Evolutionary conservation across 352 stramenopile genomes (phyloP).

Genomic region (Hyaloperonospora arabidopsidis): DNA sequence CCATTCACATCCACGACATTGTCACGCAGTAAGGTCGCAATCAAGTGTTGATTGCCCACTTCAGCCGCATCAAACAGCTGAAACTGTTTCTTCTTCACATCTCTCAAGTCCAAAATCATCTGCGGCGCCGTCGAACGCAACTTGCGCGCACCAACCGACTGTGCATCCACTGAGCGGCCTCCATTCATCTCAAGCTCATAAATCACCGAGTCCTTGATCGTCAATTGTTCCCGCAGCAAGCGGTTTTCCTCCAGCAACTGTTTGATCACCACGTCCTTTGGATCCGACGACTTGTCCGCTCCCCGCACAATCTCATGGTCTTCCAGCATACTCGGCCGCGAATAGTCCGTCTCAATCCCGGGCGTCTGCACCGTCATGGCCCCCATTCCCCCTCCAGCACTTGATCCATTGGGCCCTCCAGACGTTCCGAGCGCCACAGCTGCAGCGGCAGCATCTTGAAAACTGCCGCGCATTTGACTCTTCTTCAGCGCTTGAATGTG

Average conservation of each 20-base stretch:
- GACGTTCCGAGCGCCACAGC: conserved; percentile 25
- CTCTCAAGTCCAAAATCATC: conserved; percentile 76
- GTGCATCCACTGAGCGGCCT: conserved; percentile 24
- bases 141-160: conserved; percentile 29
- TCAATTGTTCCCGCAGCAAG: conserved; percentile 64
- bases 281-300: conserved; percentile 70
- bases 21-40: conserved; percentile 69
- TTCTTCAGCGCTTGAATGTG: conserved; percentile 75
- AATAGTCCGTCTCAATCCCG: conserved; percentile 55
- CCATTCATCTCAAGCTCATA: conserved; percentile 76
- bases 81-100: conserved; percentile 87
- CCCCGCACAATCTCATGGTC: conserved; percentile 80
- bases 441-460: conserved; percentile 41
- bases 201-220: conserved; percentile 78
- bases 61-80: conserved; percentile 81
- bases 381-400: conserved; percentile 16
- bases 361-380: conserved; percentile 3
- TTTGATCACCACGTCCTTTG: conserved; percentile 84
- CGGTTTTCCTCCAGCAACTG: conserved; percentile 79
- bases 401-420: conserved; percentile 3
- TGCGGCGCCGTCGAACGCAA: conserved; percentile 51
- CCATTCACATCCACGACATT: conserved; percentile 85
- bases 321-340: conserved; percentile 71
- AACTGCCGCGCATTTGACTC: conserved; percentile 43
- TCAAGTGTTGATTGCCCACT: conserved; percentile 77